These are phyloP conservation scores for Mangifera indica DNA, from an alignment of 345 rosid genomes.

Conservation along the genomic window DNA sequence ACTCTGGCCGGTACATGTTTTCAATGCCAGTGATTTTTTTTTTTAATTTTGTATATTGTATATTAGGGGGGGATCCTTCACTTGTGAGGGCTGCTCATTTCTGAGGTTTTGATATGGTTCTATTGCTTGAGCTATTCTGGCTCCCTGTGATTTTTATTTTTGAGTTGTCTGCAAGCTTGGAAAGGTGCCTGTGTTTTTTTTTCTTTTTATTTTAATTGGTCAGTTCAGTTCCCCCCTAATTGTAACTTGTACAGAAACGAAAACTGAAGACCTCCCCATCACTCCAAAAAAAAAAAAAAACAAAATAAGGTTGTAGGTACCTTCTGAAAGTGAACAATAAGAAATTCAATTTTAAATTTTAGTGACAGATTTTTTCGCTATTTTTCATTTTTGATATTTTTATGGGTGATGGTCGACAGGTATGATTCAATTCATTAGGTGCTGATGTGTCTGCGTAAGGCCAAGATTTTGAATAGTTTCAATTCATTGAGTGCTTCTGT, in stretches of 20 bases:
- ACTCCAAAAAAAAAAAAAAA: neutral
- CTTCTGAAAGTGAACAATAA: slow-evolving; percentile 44
- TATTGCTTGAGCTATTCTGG: slow-evolving; percentile 10
- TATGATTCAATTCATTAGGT: too few relatives aligned
- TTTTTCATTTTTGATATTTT: neutral
- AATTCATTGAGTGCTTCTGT: too few relatives aligned
- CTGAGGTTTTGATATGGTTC: slow-evolving; percentile 20
- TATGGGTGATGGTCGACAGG: neutral
- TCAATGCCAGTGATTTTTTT: slow-evolving; percentile 16
- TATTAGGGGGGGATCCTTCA: slow-evolving; percentile 25
- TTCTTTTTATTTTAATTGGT: too few relatives aligned
- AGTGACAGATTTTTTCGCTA: neutral
- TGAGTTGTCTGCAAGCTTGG: slow-evolving; percentile 28
- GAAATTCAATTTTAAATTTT: slow-evolving; percentile 28
- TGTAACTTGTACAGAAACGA: slow-evolving; percentile 43
- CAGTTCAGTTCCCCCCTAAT: slow-evolving; percentile 16
- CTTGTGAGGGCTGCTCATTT: slow-evolving; percentile 23
- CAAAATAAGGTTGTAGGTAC: slow-evolving; percentile 21
- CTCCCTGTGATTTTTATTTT: neutral
- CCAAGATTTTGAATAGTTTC: too few relatives aligned
- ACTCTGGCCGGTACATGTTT: slow-evolving; percentile 14
- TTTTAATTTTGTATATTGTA: slow-evolving; percentile 25
- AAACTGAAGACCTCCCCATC: neutral
- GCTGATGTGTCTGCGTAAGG: too few relatives aligned
- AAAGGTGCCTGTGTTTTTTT: slow-evolving; percentile 27